Evolutionary conservation across 2,329 filamentous ascomycete genomes (phyloP).

Genomic region (Clonostachys solani): DNA sequence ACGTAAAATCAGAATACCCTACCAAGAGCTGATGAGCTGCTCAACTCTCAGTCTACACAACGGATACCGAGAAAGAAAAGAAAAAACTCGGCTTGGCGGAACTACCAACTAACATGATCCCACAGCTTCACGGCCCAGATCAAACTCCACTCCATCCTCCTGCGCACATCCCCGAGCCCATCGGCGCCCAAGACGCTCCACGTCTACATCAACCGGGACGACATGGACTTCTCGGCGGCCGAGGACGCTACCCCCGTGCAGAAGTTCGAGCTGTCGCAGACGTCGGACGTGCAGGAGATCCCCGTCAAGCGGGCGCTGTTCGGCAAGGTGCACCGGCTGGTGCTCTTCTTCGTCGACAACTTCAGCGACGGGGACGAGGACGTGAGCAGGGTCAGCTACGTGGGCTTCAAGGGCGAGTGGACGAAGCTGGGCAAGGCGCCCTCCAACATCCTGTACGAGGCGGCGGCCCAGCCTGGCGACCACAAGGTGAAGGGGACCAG

Average conservation of each 20-base stretch:
- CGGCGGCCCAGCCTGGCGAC: conserved; percentile 85
- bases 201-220: conserved; percentile 80
- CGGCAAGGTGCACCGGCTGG: conserved; percentile 76
- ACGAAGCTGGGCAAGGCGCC: conserved; percentile 72
- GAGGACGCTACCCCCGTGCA: conserved; percentile 69
- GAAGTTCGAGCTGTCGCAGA: conserved; percentile 71
- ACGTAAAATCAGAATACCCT: conserved; percentile 24
- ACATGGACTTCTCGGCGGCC: conserved; percentile 79
- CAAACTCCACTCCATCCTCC: conserved; percentile 82
- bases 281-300: conserved; percentile 79
- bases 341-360: conserved; percentile 90
- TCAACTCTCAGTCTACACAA: neutral
- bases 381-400: conserved; percentile 71
- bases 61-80: neutral
- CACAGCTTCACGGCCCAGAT: conserved; percentile 89
- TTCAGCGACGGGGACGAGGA: conserved; percentile 79
- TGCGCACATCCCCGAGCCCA: conserved; percentile 70
- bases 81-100: neutral
- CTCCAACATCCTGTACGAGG: conserved; percentile 85
- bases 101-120: neutral
- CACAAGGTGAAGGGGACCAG: conserved; percentile 63
- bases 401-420: conserved; percentile 94
- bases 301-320: conserved; percentile 85
- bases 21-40: too few species aligned
- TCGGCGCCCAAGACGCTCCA: conserved; percentile 79